Base-by-base conservation (phyloP, 805 yeast species). In the Kluyveromyces nonfermentans region DNA sequence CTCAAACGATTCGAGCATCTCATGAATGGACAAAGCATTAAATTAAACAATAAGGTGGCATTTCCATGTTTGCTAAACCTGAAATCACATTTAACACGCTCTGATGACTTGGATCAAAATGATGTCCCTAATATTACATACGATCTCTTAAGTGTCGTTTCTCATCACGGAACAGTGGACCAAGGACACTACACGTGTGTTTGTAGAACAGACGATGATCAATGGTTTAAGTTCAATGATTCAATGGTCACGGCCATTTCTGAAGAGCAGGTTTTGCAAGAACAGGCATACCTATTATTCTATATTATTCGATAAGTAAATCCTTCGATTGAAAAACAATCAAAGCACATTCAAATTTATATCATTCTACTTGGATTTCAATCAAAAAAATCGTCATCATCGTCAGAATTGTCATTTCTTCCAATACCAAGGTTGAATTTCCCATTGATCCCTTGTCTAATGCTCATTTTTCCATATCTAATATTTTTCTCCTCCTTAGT, bases 191-290 rank as follows among this genome's bases (percentile, higher is more conserved):
- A 93, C 60, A 74, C 89, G 12, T 82, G 93, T 15, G 72, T 81
- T 54, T 75, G 85, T 48, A 90, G 89, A 58, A 75, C 71, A 43
- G 68, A 75, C n/a, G 74, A 76, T 35, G 84, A 87, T 2, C 72
- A 75, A 54, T 93, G 99, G 99, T 83, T 83, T 59, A 80, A 78
- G 59, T 89, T 88, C 60, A 96, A 93, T 58, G 99, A 93, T 65
- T 79, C 93, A 15, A 78, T 80, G 54, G 83, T 93, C 12, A 76
- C 88, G 1, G 61, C 77, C 44, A 73, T 87, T 9, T 62, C 78
- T 7, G 77, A 73, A 42, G 76, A 77, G 39, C 80, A 80, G 45
- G 95, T 89, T 12, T 65, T 77, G 44, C 68, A 71, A 35, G 70
- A 86, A 25, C 82, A 77, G 49, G 97, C 97, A 36, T 93, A 93